Base-by-base conservation (phyloP, 176 grass and related monocot genomes). In the Cenchrus purpureus region DNA sequence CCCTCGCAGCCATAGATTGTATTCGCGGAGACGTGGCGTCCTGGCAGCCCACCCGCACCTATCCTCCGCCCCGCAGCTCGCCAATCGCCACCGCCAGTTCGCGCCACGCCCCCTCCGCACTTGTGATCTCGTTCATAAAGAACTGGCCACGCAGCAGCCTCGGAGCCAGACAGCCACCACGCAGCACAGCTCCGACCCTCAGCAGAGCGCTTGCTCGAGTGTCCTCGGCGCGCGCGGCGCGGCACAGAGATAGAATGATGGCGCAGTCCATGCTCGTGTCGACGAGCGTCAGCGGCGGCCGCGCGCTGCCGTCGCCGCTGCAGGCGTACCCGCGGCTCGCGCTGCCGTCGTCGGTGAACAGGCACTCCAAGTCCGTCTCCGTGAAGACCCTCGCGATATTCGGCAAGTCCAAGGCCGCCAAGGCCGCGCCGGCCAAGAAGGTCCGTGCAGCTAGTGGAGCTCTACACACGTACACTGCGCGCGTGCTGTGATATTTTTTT, bases 231-330 rank as follows among this genome's bases (percentile, higher is more conserved):
- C 37, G 37, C 37, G 37, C 37, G 4, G 63, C 51, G 54, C 2
- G 2, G 67, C 22, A 13, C 31, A n/a, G n/a, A n/a, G 2, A 94
- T 92, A 10, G 6, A 37, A 37, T 37, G 1, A 95, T 96, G 93
- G 97, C 91, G 40, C 91, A 91, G 89, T 95, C 93, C 79, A 94
- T 99, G 97, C 88, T 96, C 81, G 54, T 92, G 79, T 94, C 93
- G 54, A 90, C 93, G 60, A 87, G 93, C 81, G 82, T 82, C 76
- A 76, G 50, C 71, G 89, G 85, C 82, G 83, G 77, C 48, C 85
- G 67, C 67, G 65, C 82, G 87, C 59, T 13, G 71, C 65, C 77
- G 54, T 62, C n/a, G n/a, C n/a, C 89, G 62, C 76, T 68, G 74
- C 86, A 92, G 79, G 76, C 83, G 54, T 72, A 87, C 88, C 81